Evolutionary conservation across 768 basidiomycete species (phyloP), one percentile per base, ranked within the genome.

Genomic region (Rhizopogon roseolus): DNA sequence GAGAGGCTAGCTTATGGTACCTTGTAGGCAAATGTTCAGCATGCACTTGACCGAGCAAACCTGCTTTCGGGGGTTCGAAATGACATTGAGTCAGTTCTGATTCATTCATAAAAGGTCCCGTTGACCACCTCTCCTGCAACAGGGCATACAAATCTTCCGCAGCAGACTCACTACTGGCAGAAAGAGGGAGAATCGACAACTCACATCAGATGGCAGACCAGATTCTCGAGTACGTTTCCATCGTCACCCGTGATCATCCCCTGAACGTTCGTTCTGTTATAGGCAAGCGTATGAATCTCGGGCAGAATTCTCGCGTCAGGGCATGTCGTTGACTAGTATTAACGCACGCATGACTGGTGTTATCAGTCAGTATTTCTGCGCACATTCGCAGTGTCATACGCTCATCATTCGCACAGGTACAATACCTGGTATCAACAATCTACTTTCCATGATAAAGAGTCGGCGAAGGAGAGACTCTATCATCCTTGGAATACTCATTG

Each of bases 201-300:
- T 93, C 90, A 22, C 95, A 98, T 72, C 77, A 82, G 54, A 98
- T 98, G 95, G 89, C 92, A 17, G 96, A 98, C 64, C 88, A 89
- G 40, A 79, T 95, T 34, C 76, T 99, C 25, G 82, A 88, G 94
- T 96, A 64, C 54, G 89, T 68, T 45, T 19, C 32, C 41, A 41
- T 53, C 41, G 1, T 50, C 16, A 17, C 29, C 46, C 41, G 36
- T 14, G 25, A 27, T 36, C 49, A 40, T 13, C 5, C 34, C 17
- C 44, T 42, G 46, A 36, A 50, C 46, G 54, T 51, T 49, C 46
- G 54, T 50, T 49, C 27, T 41, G 49, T 52, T 25, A 29, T 51
- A 98, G 94, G 41, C 97, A 98, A 83, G 97, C 96, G 28, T 95
- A 98, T 64, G 97, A 93, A 65, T 98, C 96, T 3, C 86, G 97